Percentiles rank a stretch among this genome's conserved stretches.
Conservation (phyloP, 495 filamentous ascomycete species). For the Daldinia concentrica region DNA sequence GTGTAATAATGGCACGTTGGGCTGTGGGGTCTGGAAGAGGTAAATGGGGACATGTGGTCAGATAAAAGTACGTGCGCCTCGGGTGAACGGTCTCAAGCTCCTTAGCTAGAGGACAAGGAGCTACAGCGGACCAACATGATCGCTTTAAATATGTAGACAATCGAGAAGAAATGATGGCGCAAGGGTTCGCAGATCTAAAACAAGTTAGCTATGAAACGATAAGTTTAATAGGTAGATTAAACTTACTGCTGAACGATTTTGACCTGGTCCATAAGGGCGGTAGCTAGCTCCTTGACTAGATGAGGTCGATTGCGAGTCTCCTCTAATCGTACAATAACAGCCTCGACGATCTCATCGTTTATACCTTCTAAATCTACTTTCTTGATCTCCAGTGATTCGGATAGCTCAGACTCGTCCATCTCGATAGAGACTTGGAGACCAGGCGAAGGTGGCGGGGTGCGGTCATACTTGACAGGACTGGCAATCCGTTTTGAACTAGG, state of each 20-base stretch:
- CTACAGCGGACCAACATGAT: slow-evolving; percentile 75
- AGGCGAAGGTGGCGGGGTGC: slow-evolving; percentile 91
- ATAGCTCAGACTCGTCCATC: slow-evolving; percentile 49
- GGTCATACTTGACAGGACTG: slow-evolving; percentile 61
- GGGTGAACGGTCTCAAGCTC: slow-evolving; percentile 92
- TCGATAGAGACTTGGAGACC: slow-evolving; percentile 55
- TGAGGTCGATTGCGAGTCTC: slow-evolving; percentile 93
- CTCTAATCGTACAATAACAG: slow-evolving; percentile 89
- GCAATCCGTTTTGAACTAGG: slow-evolving; percentile 48
- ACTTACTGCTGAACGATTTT: slow-evolving; percentile 91
- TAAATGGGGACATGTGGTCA: slow-evolving; percentile 84
- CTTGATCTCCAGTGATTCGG: slow-evolving; percentile 49
- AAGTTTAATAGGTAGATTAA: neutral
- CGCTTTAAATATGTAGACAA: slow-evolving; percentile 89
- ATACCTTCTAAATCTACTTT: slow-evolving; percentile 87
- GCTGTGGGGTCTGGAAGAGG: slow-evolving; percentile 78
- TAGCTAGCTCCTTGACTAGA: slow-evolving; percentile 91
- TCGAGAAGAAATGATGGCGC: slow-evolving; percentile 92
- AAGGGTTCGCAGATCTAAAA: slow-evolving; percentile 89
- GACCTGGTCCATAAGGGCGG: slow-evolving; percentile 76
- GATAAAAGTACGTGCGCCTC: slow-evolving; percentile 93
- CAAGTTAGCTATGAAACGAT: slow-evolving; percentile 23
- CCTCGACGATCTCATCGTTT: slow-evolving; percentile 94
- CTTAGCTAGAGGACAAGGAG: slow-evolving; percentile 90
- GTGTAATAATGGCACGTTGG: slow-evolving; percentile 73